Conservation (phyloP, 140 eudicot species). For the Oenanthe javanica region DNA sequence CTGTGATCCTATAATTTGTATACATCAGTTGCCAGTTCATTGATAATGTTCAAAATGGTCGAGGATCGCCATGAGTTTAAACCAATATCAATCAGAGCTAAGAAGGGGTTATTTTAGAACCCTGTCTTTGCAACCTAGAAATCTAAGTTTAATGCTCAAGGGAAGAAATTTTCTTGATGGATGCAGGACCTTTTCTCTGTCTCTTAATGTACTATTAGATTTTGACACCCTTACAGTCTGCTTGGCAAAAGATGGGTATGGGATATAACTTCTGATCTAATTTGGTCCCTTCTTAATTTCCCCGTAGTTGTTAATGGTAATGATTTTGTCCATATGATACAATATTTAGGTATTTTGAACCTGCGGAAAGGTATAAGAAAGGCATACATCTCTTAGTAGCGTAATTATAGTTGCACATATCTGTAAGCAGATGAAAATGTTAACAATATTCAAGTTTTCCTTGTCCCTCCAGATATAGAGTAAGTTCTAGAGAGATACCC, state of each 20-base stretch:
- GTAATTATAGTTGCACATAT: background rate
- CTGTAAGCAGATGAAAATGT: background rate
- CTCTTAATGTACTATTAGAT: background rate
- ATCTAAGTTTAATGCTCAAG: background rate
- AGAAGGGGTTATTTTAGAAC: background rate
- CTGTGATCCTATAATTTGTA: background rate
- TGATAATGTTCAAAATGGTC: background rate
- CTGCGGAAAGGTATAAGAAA: constrained; percentile 28
- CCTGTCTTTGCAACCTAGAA: too few species aligned
- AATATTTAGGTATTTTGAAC: constrained; percentile 67
- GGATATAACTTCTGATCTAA: constrained; percentile 46
- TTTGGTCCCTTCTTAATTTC: constrained; percentile 63
- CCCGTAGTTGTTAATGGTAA: constrained; percentile 76
- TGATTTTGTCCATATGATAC: constrained; percentile 46
- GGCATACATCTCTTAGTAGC: background rate
- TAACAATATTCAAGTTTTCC: too few species aligned
- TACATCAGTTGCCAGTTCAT: background rate
- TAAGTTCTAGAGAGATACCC: constrained; percentile 34
- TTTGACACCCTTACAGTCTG: constrained; percentile 28
- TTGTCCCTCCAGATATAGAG: background rate
- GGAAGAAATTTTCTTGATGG: background rate
- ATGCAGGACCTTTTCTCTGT: background rate
- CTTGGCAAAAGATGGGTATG: constrained; percentile 35
- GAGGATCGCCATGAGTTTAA: background rate
- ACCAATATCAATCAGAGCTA: too few species aligned